phyloP scores from a whole-genome alignment of 2,329 filamentous ascomycete species.

The Leptographium wingfieldii region DNA sequence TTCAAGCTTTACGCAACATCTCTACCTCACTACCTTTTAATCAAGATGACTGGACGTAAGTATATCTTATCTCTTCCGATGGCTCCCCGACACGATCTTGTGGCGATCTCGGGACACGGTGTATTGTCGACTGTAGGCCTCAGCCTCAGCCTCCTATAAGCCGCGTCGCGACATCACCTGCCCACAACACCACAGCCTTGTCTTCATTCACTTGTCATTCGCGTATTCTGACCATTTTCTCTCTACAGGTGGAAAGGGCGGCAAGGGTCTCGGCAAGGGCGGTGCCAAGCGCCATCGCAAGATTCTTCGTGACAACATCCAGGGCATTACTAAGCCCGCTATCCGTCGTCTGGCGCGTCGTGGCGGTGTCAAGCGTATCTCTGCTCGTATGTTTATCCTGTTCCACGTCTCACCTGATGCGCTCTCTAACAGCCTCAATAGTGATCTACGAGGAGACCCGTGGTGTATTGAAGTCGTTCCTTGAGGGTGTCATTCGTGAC shows the following conservation, averaged over 20 bases:
- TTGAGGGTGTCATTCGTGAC: conserved; percentile 64
- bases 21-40: conserved; percentile 21
- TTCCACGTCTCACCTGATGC: not conserved
- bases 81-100: not conserved
- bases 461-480: conserved; percentile 67
- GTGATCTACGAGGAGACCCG: conserved; percentile 73
- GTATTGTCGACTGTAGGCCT: not conserved
- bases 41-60: conserved; percentile 20
- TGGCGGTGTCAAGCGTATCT: conserved; percentile 99
- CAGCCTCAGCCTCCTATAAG: not conserved
- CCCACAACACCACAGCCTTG: not conserved
- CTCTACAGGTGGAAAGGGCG: conserved; percentile 71
- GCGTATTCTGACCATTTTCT: conserved; percentile 11
- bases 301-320: conserved; percentile 99
- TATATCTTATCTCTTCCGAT: not conserved
- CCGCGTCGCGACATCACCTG: not conserved
- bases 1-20: conserved; percentile 20
- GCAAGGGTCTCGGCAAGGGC: conserved; percentile 96
- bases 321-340: conserved; percentile 97
- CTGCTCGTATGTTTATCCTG: conserved; percentile 56
- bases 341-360: conserved; percentile 97
- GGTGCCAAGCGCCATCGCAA: conserved; percentile 98
- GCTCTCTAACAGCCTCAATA: conserved; percentile 13
- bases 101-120: not conserved
- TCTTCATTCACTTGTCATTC: conserved; percentile 4